A percentile compares a stretch with the other conserved stretches of the same genome.
These are phyloP conservation scores for Protomyces pachydermus DNA, from an alignment of 1,139 yeast species.

Conservation along the genomic window DNA sequence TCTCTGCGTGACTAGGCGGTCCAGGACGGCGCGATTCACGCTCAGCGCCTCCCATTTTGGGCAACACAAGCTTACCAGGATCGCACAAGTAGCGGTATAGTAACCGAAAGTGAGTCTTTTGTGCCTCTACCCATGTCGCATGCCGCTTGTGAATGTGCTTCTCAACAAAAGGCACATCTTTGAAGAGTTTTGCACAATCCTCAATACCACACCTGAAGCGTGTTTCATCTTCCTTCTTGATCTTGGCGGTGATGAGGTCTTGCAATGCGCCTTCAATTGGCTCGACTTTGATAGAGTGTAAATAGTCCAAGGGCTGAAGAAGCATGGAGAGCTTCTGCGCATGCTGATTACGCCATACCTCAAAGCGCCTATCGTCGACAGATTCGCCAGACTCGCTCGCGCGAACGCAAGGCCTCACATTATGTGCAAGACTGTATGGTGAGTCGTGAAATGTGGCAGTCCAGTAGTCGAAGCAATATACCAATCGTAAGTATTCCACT, in stretches of 20 bases:
- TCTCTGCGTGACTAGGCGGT: neutral
- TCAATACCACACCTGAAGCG: conserved; percentile 33
- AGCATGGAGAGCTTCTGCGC: conserved; percentile 27
- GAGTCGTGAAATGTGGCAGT: conserved; percentile 31
- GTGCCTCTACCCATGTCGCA: conserved; percentile 31
- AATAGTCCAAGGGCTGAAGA: conserved; percentile 30
- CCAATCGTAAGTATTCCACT: conserved; percentile 32
- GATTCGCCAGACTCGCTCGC: conserved; percentile 10
- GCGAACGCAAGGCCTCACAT: conserved; percentile 23
- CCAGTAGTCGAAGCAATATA: conserved; percentile 32
- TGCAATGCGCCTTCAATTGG: conserved; percentile 29
- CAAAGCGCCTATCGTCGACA: conserved; percentile 27
- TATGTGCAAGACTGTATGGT: conserved; percentile 28
- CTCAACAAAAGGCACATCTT: conserved; percentile 33
- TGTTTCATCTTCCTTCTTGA: conserved; percentile 32
- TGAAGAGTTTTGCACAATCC: conserved; percentile 33
- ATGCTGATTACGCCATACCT: neutral
- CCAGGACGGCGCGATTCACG: neutral
- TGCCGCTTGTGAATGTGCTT: conserved; percentile 34
- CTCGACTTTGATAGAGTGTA: conserved; percentile 30
- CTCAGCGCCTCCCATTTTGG: conserved; percentile 25
- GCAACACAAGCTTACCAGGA: conserved; percentile 29
- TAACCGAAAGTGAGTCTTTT: conserved; percentile 27
- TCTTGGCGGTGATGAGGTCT: conserved; percentile 27
- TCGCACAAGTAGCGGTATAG: conserved; percentile 31